phyloP scores from a whole-genome alignment of 2,329 filamentous ascomycete species.

The Aspergillus aculeatinus region DNA sequence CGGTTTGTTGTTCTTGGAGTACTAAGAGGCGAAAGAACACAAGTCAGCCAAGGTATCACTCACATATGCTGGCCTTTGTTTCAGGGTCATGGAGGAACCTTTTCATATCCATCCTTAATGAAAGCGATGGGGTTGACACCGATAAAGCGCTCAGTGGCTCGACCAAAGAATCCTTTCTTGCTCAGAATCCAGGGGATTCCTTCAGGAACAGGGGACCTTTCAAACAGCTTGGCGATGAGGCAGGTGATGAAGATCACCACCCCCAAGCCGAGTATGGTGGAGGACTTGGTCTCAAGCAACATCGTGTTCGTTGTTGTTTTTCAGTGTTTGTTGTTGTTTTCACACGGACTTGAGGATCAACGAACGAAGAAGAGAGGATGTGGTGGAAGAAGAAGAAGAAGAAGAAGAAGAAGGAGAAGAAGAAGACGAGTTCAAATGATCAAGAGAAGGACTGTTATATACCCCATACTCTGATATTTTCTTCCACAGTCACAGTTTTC shows the following conservation, averaged over 20 bases:
- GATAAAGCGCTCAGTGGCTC: slow-evolving; percentile 15
- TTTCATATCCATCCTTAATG: slow-evolving; percentile 16
- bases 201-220: slow-evolving; percentile 14
- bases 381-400: neutral
- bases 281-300: slow-evolving; percentile 7
- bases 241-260: slow-evolving; percentile 9
- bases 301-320: neutral
- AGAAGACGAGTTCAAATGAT: neutral
- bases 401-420: no score
- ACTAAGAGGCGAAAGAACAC: neutral
- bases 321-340: neutral
- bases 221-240: slow-evolving; percentile 15
- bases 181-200: slow-evolving; percentile 14
- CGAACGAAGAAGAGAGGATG: neutral
- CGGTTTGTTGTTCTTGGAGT: slow-evolving; percentile 13
- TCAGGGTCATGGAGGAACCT: slow-evolving; percentile 1
- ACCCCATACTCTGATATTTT: neutral
- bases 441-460: neutral
- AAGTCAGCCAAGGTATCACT: neutral
- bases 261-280: slow-evolving; percentile 2
- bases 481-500: neutral
- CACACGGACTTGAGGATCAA: neutral
- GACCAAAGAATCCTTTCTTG: slow-evolving; percentile 9
- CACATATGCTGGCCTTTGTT: neutral
- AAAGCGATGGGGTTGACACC: slow-evolving; percentile 15